Evolutionary conservation across 78 protist species (phyloP), one percentile per base, ranked within the genome.

Genomic region (Dictyostelium purpureum): DNA sequence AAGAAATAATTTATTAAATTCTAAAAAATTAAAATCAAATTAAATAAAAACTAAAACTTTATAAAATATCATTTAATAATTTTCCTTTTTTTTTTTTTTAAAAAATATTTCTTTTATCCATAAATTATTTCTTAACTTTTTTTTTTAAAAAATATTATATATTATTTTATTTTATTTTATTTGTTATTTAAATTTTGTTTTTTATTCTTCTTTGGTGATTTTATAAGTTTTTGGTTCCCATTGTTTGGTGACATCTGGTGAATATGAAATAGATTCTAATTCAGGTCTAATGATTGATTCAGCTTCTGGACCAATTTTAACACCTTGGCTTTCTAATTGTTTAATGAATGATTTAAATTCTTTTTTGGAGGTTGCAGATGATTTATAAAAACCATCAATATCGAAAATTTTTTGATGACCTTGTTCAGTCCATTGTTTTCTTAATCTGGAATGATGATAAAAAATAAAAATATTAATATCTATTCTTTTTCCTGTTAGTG

Each of bases 401-500:
- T 82, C 90, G 21, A 56, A 38, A n/a, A 21, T 35, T 70, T 71
- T 43, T 54, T 82, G 90, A 52, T 82, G 90, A 70, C 90, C 90
- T 70, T 70, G 79, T 26, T 69, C 1, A 21, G 52, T 26, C 90
- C 90, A 82, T 26, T 33, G 11, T 37, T 67, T 14, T 67, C n/a
- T 54, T 71, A 71, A 71, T 71, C 78, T 71, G 11, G 9, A 35
- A 16, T 66, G 0, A 1, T 66, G 2, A 9, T 7, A 38, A 35
- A 63, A 35, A 33, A 14, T 11, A 35, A 63, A 18, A 63, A 33
- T 63, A 26, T 16, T 16, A 56, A 26, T 56, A 26, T 16, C 9
- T 26, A 4, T 52, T 4, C 21, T 52, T 49, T n/a, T n/a, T n/a
- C n/a, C n/a, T n/a, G n/a, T n/a, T n/a, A n/a, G n/a, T n/a, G n/a